Conservation (phyloP, 352 stramenopile genomes). For the Phytophthora vignae region DNA sequence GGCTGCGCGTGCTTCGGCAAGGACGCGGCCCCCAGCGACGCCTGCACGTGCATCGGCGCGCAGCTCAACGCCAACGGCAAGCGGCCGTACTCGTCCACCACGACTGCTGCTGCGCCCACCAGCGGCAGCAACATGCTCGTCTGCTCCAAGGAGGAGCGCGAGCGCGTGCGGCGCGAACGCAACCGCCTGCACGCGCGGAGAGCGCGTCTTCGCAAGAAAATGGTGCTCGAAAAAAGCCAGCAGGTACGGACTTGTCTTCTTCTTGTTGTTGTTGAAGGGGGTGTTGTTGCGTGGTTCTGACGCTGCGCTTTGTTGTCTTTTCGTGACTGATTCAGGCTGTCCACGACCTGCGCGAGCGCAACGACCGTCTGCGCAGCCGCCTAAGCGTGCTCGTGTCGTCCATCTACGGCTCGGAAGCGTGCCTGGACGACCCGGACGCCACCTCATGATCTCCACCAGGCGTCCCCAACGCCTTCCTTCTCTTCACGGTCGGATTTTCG, state of each 20-base stretch:
- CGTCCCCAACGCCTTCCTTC: slow-evolving; percentile 18
- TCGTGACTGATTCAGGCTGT: slow-evolving; percentile 51
- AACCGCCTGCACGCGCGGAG: slow-evolving; percentile 80
- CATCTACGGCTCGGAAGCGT: slow-evolving; percentile 62
- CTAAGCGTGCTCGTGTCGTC: slow-evolving; percentile 66
- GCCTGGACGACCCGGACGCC: slow-evolving; percentile 33
- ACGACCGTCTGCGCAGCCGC: slow-evolving; percentile 67
- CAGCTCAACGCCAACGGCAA: slow-evolving; percentile 55
- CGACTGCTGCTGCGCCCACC: not conserved
- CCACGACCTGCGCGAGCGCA: slow-evolving; percentile 64
- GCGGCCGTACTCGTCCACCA: slow-evolving; percentile 37
- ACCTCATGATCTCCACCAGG: slow-evolving; percentile 36
- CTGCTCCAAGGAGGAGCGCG: slow-evolving; percentile 75
- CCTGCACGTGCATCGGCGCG: slow-evolving; percentile 33
- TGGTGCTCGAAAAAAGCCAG: slow-evolving; percentile 81
- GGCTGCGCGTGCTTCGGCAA: slow-evolving; percentile 48
- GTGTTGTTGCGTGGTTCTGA: not conserved
- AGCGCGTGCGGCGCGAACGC: slow-evolving; percentile 74
- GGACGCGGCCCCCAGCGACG: slow-evolving; percentile 25
- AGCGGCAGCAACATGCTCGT: slow-evolving; percentile 39
- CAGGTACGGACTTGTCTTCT: slow-evolving; percentile 45
- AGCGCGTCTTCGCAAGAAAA: slow-evolving; percentile 81
- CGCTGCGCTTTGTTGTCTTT: not conserved
- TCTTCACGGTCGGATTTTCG: slow-evolving; percentile 22
- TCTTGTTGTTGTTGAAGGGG: slow-evolving; percentile 4